These are phyloP conservation scores for Marchantia paleacea DNA, from an alignment of 225 moss, liverwort and hornwort genomes.

Conservation along the genomic window DNA sequence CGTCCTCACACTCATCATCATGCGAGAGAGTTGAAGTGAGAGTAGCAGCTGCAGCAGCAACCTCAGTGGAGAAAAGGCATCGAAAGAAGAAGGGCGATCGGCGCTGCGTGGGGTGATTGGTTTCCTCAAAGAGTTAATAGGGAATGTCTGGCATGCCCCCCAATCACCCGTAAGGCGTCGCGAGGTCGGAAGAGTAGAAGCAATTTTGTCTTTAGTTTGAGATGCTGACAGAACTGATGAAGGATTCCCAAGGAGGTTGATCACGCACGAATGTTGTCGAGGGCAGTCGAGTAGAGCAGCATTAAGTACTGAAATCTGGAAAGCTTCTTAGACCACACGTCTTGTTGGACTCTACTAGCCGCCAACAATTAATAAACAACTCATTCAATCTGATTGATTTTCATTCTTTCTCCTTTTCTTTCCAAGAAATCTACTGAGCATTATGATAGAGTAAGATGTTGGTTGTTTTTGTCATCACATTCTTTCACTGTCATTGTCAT, in stretches of 20 bases:
- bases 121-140: neutral
- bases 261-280: neutral
- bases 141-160: neutral
- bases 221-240: neutral
- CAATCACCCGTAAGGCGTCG: neutral
- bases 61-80: neutral
- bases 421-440: no score
- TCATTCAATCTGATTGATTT: no score
- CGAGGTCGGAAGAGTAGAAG: neutral
- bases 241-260: neutral
- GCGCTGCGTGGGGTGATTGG: neutral
- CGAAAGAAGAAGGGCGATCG: neutral
- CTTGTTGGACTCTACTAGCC: constrained; percentile 4
- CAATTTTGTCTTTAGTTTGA: neutral
- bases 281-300: neutral
- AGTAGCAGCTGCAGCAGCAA: neutral
- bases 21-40: neutral
- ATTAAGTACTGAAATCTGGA: neutral
- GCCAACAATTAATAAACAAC: neutral
- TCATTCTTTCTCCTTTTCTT: no score
- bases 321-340: neutral
- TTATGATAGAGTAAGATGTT: no score
- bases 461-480: no score
- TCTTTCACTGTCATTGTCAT: no score
- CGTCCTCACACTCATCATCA: neutral